Percentiles rank a stretch among this genome's conserved stretches.
Evolutionary conservation across 106 monocot species (phyloP).

Genomic region (Agapanthus africanus): DNA sequence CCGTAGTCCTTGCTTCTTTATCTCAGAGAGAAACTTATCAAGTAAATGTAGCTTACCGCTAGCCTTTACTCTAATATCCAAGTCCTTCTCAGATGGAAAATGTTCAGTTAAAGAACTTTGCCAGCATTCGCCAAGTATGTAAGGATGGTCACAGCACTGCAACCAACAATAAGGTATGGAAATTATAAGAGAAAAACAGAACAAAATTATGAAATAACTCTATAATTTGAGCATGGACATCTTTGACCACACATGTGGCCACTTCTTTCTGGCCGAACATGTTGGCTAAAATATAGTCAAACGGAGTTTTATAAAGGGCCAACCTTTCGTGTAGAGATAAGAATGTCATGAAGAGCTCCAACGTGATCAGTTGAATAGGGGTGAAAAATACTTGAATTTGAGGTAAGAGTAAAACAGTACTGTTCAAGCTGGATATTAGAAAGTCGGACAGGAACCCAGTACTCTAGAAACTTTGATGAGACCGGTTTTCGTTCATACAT

Average conservation of each 20-base stretch:
- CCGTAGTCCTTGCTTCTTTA: constrained; percentile 42
- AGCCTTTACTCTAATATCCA: constrained; percentile 72
- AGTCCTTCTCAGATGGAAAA: constrained; percentile 29
- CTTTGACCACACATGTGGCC: too few relatives aligned
- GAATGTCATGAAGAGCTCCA: constrained; percentile 61
- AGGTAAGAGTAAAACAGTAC: constrained; percentile 59
- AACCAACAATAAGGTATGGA: constrained; percentile 10
- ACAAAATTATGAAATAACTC: too few relatives aligned
- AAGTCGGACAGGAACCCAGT: constrained; percentile 87
- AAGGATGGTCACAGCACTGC: constrained; percentile 99
- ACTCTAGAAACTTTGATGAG: constrained; percentile 63
- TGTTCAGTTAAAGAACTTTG: constrained; percentile 41
- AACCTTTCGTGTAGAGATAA: constrained; percentile 70
- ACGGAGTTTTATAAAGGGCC: too few relatives aligned
- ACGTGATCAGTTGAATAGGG: constrained; percentile 56
- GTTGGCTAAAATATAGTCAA: too few relatives aligned
- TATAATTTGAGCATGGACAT: too few relatives aligned
- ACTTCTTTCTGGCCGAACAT: too few relatives aligned
- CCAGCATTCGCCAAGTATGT: constrained; percentile 54
- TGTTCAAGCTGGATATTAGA: constrained; percentile 86
- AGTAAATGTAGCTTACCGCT: constrained; percentile 81
- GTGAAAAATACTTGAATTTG: constrained; percentile 49
- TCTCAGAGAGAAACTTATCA: constrained; percentile 74
- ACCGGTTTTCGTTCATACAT: constrained; percentile 50
- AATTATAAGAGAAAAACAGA: too few relatives aligned